Conservation (phyloP, 257 asterid genomes). For the Echites panduratus region DNA sequence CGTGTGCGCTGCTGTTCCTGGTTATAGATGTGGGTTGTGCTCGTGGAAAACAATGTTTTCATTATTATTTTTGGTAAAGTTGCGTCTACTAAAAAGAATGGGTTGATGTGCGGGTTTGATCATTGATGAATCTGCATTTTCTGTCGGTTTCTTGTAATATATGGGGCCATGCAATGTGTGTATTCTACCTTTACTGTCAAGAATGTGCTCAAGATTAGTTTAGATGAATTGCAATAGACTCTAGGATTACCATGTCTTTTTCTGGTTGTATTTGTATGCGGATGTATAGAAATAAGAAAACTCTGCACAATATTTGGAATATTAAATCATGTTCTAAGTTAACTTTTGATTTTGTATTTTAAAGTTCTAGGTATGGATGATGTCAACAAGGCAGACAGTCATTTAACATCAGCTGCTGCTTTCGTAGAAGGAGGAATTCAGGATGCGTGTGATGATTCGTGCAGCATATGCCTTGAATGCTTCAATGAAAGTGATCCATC, state of each 20-base stretch:
- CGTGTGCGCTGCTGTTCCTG: not conserved
- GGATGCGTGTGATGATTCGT: constrained; percentile 88
- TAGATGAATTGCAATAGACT: not conserved
- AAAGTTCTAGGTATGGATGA: constrained; percentile 52
- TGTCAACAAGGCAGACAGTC: constrained; percentile 45
- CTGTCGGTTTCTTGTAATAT: not conserved
- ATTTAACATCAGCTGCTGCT: constrained; percentile 76
- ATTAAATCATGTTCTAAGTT: not conserved
- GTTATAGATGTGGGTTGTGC: not conserved
- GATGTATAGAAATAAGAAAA: not conserved
- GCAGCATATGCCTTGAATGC: constrained; percentile 95
- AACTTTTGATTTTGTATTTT: not conserved
- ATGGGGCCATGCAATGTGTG: not conserved
- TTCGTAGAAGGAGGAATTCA: constrained; percentile 96
- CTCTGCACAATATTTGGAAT: not conserved
- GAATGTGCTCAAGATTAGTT: not conserved
- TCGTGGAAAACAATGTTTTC: not conserved
- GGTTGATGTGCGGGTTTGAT: not conserved
- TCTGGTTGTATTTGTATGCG: not conserved
- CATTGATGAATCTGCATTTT: not conserved
- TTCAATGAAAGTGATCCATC: constrained; percentile 77
- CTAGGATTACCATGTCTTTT: not conserved
- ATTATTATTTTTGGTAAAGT: constrained; percentile 1
- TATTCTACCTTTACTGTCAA: not conserved
- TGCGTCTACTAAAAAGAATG: not conserved